Percentiles rank a stretch among this genome's conserved stretches.
These are phyloP conservation scores for Globisporangium barbulae DNA, from an alignment of 352 stramenopile genomes.

Conservation along the genomic window DNA sequence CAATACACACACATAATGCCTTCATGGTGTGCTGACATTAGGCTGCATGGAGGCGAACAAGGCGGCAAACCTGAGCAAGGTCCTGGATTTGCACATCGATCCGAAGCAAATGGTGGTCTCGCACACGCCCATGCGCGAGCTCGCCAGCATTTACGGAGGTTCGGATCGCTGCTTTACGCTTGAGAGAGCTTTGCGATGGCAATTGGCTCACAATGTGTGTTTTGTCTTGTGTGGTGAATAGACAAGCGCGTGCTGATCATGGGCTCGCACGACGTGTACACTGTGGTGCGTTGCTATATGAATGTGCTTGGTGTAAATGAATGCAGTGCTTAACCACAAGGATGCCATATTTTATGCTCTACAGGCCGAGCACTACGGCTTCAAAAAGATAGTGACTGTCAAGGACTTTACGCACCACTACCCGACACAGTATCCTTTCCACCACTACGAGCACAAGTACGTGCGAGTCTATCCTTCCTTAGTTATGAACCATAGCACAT, in stretches of 20 bases:
- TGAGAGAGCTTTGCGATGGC: neutral
- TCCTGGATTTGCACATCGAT: conserved; percentile 64
- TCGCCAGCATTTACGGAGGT: conserved; percentile 61
- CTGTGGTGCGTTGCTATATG: conserved; percentile 41
- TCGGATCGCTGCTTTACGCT: neutral
- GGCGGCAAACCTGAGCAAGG: conserved; percentile 62
- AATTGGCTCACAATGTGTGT: neutral
- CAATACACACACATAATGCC: neutral
- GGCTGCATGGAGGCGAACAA: conserved; percentile 85
- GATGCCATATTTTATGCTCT: neutral
- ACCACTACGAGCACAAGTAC: conserved; percentile 63
- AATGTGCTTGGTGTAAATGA: neutral
- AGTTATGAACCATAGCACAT: neutral
- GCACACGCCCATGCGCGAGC: conserved; percentile 87
- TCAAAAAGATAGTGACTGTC: conserved; percentile 77
- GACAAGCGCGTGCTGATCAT: conserved; percentile 85
- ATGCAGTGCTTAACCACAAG: neutral
- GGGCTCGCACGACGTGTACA: conserved; percentile 79
- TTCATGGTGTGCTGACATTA: neutral
- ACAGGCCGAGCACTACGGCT: conserved; percentile 69
- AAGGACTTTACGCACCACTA: conserved; percentile 66
- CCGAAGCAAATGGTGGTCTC: conserved; percentile 80
- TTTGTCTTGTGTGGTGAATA: conserved; percentile 13
- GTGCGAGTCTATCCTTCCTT: neutral
- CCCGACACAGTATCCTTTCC: conserved; percentile 82